A percentile compares a stretch with the other conserved stretches of the same genome.
Conservation (phyloP, 1,139 yeast species). For the Blastobotrys serpentis region DNA sequence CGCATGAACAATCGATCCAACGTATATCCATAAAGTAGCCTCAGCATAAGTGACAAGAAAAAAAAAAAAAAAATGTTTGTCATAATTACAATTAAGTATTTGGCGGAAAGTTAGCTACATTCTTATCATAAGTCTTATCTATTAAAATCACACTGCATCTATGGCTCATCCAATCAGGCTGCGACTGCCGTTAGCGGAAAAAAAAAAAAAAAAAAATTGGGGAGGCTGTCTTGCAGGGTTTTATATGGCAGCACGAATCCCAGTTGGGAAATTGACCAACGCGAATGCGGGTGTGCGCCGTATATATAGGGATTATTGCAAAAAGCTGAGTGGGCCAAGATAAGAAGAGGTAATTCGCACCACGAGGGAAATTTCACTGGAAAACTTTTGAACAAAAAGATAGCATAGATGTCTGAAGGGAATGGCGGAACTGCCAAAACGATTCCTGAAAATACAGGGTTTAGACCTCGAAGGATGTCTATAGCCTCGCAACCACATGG, state of each 20-base stretch:
- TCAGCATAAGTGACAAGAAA: no score
- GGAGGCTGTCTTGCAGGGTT: not conserved
- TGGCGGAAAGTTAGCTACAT: no score
- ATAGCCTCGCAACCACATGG: slow-evolving; percentile 10
- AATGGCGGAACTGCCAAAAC: not conserved
- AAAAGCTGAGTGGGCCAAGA: not conserved
- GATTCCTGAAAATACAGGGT: not conserved
- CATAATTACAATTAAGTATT: no score
- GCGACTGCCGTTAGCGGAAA: not conserved
- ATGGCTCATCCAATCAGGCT: not conserved
- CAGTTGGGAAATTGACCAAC: not conserved
- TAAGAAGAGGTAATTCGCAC: no score
- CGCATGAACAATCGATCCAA: no score
- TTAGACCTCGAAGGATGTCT: slow-evolving; percentile 11
- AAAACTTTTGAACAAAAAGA: no score
- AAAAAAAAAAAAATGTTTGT: no score
- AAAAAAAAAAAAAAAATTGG: no score
- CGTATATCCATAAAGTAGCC: no score
- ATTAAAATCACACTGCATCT: no score
- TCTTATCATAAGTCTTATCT: no score
- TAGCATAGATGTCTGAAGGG: slow-evolving; percentile 1
- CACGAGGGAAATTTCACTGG: no score
- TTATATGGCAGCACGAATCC: not conserved
- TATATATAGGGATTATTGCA: not conserved
- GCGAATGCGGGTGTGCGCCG: not conserved